Evolutionary conservation across 768 basidiomycete genomes (phyloP).

Genomic region (Hericium rajendrae): DNA sequence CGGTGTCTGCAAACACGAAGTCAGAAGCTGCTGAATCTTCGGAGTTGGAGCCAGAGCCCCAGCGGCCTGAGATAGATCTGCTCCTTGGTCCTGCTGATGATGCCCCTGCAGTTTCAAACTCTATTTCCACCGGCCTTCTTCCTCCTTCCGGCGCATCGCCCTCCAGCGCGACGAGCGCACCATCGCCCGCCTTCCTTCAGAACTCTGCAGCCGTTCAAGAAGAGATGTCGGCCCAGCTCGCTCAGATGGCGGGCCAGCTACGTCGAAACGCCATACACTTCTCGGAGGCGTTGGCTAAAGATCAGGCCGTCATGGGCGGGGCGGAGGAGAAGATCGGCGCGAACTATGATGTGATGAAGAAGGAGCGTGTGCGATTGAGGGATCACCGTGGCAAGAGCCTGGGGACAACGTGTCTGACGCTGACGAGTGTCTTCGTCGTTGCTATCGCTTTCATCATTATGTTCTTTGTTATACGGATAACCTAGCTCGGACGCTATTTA

Average conservation of each 20-base stretch:
- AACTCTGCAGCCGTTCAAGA: slow-evolving; percentile 56
- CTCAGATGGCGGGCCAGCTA: slow-evolving; percentile 81
- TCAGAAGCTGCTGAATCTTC: neutral
- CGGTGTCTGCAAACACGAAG: slow-evolving; percentile 16
- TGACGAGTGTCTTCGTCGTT: slow-evolving; percentile 51
- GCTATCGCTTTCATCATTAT: slow-evolving; percentile 59
- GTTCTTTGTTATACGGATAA: slow-evolving; percentile 65
- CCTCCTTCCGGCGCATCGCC: slow-evolving; percentile 16
- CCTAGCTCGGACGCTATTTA: slow-evolving; percentile 16
- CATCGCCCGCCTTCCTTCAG: slow-evolving; percentile 33
- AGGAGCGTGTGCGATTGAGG: slow-evolving; percentile 43
- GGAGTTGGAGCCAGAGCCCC: neutral
- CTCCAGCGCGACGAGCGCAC: slow-evolving; percentile 12
- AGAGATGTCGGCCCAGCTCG: slow-evolving; percentile 64
- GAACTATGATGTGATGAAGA: slow-evolving; percentile 61
- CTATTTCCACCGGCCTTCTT: slow-evolving; percentile 23
- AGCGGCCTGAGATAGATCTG: neutral
- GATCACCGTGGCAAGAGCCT: slow-evolving; percentile 36
- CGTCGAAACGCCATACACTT: slow-evolving; percentile 79
- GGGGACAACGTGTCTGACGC: slow-evolving; percentile 44
- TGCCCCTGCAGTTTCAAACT: neutral
- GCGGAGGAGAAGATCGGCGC: slow-evolving; percentile 66
- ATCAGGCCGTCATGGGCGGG: slow-evolving; percentile 58
- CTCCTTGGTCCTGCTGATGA: slow-evolving; percentile 1
- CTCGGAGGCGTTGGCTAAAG: slow-evolving; percentile 58